Conservation (phyloP, 345 rosid genomes). For the Syzygium oleosum region DNA sequence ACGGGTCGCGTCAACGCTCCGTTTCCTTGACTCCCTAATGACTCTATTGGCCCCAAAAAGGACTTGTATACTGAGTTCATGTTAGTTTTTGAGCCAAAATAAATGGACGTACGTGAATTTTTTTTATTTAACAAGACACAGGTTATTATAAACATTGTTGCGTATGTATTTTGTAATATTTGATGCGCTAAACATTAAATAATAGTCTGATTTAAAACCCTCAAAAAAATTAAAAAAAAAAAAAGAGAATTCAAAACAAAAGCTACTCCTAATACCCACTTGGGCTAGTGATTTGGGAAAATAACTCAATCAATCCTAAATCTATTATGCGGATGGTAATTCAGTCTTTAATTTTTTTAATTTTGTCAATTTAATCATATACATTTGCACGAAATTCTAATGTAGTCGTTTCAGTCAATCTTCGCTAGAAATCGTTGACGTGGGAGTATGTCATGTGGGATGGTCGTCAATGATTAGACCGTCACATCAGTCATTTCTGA, state of each 20-base stretch:
- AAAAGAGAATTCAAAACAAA: neutral
- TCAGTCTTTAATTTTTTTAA: neutral
- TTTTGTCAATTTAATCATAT: neutral
- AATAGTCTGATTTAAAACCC: neutral
- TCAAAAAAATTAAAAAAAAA: neutral
- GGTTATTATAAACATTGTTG: neutral
- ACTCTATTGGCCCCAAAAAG: neutral
- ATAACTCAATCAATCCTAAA: neutral
- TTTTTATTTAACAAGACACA: neutral
- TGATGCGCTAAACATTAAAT: neutral
- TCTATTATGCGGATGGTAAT: neutral
- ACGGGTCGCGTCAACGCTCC: neutral
- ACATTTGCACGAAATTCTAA: too few species aligned
- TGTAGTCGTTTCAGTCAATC: too few species aligned
- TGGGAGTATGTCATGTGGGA: too few species aligned
- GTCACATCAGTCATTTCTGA: accelerated
- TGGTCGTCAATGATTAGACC: neutral
- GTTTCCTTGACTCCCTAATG: neutral
- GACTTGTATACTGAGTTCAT: neutral
- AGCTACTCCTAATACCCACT: accelerated
- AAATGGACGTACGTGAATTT: neutral
- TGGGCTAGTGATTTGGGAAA: neutral
- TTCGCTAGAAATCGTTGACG: too few species aligned
- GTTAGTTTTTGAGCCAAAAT: neutral
- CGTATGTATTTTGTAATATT: neutral